Conservation (phyloP, 1,284 basidiomycete species). For the Malassezia arunalokei region DNA sequence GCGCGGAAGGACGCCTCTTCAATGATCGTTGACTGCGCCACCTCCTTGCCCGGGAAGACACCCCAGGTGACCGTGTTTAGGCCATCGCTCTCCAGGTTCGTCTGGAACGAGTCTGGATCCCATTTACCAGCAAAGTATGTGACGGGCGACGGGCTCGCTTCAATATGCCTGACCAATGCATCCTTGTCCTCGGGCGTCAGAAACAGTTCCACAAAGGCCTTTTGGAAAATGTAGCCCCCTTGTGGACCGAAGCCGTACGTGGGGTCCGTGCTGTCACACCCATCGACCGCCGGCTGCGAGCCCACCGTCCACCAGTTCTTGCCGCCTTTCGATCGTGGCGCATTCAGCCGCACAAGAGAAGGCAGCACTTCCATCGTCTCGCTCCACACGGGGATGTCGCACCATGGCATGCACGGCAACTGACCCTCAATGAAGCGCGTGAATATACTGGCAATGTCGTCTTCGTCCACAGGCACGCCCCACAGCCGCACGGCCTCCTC, state of each 20-base stretch:
- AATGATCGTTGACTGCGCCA: slow-evolving; percentile 49
- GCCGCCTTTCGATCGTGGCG: slow-evolving; percentile 10
- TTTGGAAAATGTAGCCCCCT: slow-evolving; percentile 89
- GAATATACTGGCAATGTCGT: slow-evolving; percentile 70
- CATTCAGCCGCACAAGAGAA: slow-evolving; percentile 62
- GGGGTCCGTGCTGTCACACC: slow-evolving; percentile 46
- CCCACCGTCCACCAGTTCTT: slow-evolving; percentile 79
- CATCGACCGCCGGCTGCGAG: slow-evolving; percentile 61
- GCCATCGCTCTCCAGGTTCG: slow-evolving; percentile 45
- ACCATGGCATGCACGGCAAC: slow-evolving; percentile 72
- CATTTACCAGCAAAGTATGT: slow-evolving; percentile 76
- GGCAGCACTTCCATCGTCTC: slow-evolving; percentile 74
- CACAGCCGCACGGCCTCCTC: slow-evolving; percentile 62
- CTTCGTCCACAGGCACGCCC: slow-evolving; percentile 61
- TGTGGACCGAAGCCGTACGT: slow-evolving; percentile 84
- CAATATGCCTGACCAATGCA: slow-evolving; percentile 55
- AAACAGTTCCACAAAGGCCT: slow-evolving; percentile 95
- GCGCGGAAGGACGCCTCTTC: slow-evolving; percentile 49
- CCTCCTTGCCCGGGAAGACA: slow-evolving; percentile 49
- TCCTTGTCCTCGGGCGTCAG: slow-evolving; percentile 58
- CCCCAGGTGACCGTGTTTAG: slow-evolving; percentile 50
- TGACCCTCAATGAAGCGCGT: slow-evolving; percentile 61
- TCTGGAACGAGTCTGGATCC: slow-evolving; percentile 32
- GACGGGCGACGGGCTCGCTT: slow-evolving; percentile 56
- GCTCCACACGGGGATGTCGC: slow-evolving; percentile 64